Evolutionary conservation across 495 filamentous ascomycete genomes (phyloP).

Genomic region (Apodospora peruviana): DNA sequence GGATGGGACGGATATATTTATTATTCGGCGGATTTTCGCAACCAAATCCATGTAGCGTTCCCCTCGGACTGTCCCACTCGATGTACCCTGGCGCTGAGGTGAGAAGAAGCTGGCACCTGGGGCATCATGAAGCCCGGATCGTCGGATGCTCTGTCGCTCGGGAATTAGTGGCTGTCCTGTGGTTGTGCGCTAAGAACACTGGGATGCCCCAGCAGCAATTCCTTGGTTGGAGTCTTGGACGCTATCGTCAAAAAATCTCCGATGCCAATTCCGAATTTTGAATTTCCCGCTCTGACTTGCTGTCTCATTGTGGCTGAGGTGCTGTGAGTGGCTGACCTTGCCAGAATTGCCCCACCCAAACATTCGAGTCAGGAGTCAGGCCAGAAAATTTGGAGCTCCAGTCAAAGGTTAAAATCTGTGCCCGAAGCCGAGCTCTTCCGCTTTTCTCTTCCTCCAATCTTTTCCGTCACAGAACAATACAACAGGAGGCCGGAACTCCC

Average conservation of each 20-base stretch:
- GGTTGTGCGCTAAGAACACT: neutral
- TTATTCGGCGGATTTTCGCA: neutral
- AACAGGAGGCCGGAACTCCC: no score
- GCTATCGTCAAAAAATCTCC: neutral
- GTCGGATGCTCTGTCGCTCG: neutral
- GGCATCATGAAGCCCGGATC: neutral
- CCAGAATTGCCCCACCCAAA: neutral
- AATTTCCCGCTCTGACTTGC: no score
- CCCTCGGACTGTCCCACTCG: neutral
- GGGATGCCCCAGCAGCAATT: neutral
- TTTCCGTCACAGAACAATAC: no score
- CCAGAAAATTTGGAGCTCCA: neutral
- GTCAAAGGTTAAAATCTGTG: neutral
- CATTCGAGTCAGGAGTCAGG: neutral
- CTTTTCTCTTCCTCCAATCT: neutral
- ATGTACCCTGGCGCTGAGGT: no score
- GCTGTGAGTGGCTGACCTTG: neutral
- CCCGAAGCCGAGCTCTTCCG: neutral
- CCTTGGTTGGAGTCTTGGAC: neutral
- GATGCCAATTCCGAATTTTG: no score
- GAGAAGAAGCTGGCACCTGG: neutral
- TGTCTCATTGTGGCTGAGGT: neutral
- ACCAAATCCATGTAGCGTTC: constrained; percentile 13
- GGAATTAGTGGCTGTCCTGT: neutral
- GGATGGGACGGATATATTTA: constrained; percentile 4